Conservation (phyloP, 2,329 filamentous ascomycete genomes). For the Alternaria sp. region DNA sequence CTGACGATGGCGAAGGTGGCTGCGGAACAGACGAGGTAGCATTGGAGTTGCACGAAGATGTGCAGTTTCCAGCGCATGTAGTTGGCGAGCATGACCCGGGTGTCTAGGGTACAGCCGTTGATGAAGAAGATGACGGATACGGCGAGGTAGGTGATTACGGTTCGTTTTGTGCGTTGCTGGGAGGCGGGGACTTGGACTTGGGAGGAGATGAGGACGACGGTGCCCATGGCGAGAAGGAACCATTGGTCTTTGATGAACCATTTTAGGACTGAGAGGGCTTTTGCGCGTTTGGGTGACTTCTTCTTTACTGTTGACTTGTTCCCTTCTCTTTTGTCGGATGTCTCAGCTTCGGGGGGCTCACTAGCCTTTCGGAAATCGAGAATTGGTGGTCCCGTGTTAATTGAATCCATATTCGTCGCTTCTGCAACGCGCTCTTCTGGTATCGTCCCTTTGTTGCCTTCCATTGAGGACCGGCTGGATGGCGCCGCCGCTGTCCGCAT, state of each 20-base stretch:
- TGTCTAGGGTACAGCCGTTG: constrained; percentile 72
- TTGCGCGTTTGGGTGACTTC: constrained; percentile 4
- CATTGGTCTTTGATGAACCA: constrained; percentile 64
- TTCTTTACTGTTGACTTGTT: background rate
- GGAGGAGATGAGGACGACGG: constrained; percentile 60
- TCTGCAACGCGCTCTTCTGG: background rate
- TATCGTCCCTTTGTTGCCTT: background rate
- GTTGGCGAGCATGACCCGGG: constrained; percentile 65
- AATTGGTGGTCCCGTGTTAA: background rate
- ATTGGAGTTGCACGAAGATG: constrained; percentile 69
- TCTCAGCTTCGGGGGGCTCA: background rate
- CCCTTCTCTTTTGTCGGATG: background rate
- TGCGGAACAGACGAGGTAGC: constrained; percentile 69
- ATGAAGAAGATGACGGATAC: constrained; percentile 74
- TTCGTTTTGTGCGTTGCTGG: constrained; percentile 57
- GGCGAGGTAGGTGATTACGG: constrained; percentile 68
- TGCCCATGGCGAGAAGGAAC: constrained; percentile 67
- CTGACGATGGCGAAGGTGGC: constrained; percentile 65
- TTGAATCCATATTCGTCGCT: background rate
- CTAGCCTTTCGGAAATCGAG: background rate
- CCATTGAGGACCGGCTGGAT: background rate
- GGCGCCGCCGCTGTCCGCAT: background rate
- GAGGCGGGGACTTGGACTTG: constrained; percentile 63
- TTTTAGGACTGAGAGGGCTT: constrained; percentile 18
- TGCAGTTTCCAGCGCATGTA: constrained; percentile 72